These are phyloP conservation scores for Yamadazyma conglobata DNA, from an alignment of 1,139 yeast species.

Conservation along the genomic window DNA sequence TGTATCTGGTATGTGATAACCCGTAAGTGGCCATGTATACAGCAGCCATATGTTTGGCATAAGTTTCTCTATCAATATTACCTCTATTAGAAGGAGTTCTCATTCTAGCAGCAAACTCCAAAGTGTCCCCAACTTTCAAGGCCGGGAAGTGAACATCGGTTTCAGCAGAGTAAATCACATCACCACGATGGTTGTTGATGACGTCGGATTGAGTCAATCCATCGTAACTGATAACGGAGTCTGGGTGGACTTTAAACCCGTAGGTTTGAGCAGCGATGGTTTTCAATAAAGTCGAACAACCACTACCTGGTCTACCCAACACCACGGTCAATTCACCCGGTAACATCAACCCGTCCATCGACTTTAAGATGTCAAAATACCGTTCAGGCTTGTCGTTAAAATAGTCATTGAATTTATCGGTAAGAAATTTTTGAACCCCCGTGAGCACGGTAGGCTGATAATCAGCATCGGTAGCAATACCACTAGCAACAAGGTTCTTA, in stretches of 20 bases:
- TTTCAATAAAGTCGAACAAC: slow-evolving; percentile 76
- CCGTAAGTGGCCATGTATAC: slow-evolving; percentile 8
- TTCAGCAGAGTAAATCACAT: slow-evolving; percentile 53
- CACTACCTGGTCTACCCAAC: slow-evolving; percentile 81
- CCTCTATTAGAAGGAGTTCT: slow-evolving; percentile 59
- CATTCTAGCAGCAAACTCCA: slow-evolving; percentile 38
- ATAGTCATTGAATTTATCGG: slow-evolving; percentile 14
- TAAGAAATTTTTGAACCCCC: slow-evolving; percentile 26
- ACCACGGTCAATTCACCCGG: slow-evolving; percentile 79
- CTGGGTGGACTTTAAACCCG: slow-evolving; percentile 60
- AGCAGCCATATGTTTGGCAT: slow-evolving; percentile 26
- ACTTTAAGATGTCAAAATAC: slow-evolving; percentile 29
- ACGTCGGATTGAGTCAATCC: slow-evolving; percentile 30
- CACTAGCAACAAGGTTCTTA: slow-evolving; percentile 66
- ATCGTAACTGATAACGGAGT: slow-evolving; percentile 38
- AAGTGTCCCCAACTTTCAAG: slow-evolving; percentile 50
- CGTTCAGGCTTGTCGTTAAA: slow-evolving; percentile 14
- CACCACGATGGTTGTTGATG: slow-evolving; percentile 31
- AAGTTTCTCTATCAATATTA: slow-evolving; percentile 52
- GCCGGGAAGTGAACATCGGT: slow-evolving; percentile 55
- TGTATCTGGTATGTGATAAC: slow-evolving; percentile 23
- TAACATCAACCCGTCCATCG: slow-evolving; percentile 35
- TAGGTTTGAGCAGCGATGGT: slow-evolving; percentile 68
- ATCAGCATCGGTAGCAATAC: slow-evolving; percentile 75
- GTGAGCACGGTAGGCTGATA: slow-evolving; percentile 73